These are phyloP conservation scores for Mycena rebaudengoi DNA, from an alignment of 768 basidiomycete species.

Conservation along the genomic window DNA sequence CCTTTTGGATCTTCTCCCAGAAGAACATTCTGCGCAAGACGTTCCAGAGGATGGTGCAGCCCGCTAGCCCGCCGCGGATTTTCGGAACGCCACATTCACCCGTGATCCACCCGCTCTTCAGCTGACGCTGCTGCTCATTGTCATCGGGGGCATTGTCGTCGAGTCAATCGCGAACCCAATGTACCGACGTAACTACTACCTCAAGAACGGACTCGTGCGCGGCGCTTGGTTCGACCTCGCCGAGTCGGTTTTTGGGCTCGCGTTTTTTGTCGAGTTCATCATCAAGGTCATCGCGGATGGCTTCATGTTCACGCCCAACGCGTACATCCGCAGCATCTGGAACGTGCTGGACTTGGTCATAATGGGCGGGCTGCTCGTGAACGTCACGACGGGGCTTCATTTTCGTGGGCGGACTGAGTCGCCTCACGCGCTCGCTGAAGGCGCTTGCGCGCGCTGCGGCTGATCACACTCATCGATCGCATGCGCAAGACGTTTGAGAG, in stretches of 20 bases:
- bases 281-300: slow-evolving; percentile 96
- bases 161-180: slow-evolving; percentile 85
- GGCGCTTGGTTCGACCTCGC: slow-evolving; percentile 89
- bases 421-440: slow-evolving; percentile 86
- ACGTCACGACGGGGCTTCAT: slow-evolving; percentile 75
- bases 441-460: slow-evolving; percentile 86
- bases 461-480: slow-evolving; percentile 88
- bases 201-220: slow-evolving; percentile 63
- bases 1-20: slow-evolving; percentile 91
- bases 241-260: slow-evolving; percentile 75
- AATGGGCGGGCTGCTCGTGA: slow-evolving; percentile 78
- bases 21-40: slow-evolving; percentile 72
- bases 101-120: slow-evolving; percentile 78
- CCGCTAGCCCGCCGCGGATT: slow-evolving; percentile 87
- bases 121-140: slow-evolving; percentile 73
- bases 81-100: slow-evolving; percentile 78
- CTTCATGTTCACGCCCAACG: slow-evolving; percentile 89
- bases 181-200: slow-evolving; percentile 80
- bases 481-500: slow-evolving; percentile 90
- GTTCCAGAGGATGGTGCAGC: slow-evolving; percentile 86
- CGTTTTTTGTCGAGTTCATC: slow-evolving; percentile 81
- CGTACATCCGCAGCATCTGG: slow-evolving; percentile 92
- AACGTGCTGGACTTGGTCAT: slow-evolving; percentile 91
- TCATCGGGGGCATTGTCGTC: slow-evolving; percentile 83
- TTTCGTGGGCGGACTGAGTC: slow-evolving; percentile 80